Percentiles rank a stretch among this genome's conserved stretches.
phyloP scores from a whole-genome alignment of 176 grass and related monocot genomes.

The Rhynchospora breviuscula region DNA sequence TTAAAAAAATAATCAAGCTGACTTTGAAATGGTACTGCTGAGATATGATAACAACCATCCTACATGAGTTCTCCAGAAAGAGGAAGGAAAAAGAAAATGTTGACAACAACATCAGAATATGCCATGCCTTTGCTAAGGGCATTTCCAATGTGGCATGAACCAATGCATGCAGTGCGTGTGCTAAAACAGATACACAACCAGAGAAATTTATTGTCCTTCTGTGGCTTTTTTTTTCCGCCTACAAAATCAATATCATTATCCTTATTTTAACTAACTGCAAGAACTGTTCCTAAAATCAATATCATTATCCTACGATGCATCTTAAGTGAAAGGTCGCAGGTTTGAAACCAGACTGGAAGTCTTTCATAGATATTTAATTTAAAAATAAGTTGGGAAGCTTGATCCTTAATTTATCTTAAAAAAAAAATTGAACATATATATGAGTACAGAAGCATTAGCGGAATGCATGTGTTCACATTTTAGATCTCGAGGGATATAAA shows the following conservation, averaged over 20 bases:
- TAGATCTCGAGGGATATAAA: no score
- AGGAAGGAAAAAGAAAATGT: neutral
- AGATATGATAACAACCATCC: neutral
- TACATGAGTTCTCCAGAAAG: neutral
- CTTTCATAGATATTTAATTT: no score
- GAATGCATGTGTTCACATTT: no score
- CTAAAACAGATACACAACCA: neutral
- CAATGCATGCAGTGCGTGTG: neutral
- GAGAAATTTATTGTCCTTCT: neutral
- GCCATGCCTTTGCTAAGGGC: neutral
- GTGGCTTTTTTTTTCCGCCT: neutral
- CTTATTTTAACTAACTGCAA: neutral
- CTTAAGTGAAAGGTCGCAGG: no score
- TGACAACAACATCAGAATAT: neutral
- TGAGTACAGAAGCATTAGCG: neutral
- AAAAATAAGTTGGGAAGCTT: no score
- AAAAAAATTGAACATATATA: neutral
- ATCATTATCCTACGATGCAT: no score
- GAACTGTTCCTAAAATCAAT: neutral
- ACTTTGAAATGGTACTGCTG: neutral
- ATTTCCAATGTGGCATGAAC: neutral
- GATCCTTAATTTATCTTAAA: no score
- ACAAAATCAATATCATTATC: neutral
- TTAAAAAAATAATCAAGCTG: neutral
- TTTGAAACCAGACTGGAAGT: no score